Base-by-base conservation (phyloP, 306 rosid genomes). In the Sindora glabra region DNA sequence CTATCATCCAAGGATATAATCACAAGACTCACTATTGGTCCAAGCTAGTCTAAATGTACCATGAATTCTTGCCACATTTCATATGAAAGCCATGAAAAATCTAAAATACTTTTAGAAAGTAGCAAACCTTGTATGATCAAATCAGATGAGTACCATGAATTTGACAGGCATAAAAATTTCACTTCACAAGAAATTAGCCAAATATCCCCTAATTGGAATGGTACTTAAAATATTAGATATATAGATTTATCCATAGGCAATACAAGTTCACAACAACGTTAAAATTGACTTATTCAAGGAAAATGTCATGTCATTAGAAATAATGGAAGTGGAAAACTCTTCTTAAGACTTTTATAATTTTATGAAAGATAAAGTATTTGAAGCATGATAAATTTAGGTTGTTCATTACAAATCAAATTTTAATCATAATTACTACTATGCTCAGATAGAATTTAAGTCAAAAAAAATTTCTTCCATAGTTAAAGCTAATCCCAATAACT, bases 351-450 rank as follows among this genome's bases (percentile, higher is more conserved):
- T 40, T 42, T 18, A 24, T 25, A 12, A 48, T 41, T 58, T 68
- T 38, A 52, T 36, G 42, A 26, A 12, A 10, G 65, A 25, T 4
- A 68, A 51, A 3, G 15, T 21, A n/a, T 12, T 47, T 26, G 59
- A 58, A 42, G 51, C 18, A 36, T 66, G 74, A 0, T 53, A 48
- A 33, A 58, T 59, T 6, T 68, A 67, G 60, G 74, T 60, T 26
- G 37, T 39, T 58, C 25, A 58, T 21, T 49, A 46, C 22, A 18
- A 29, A 37, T 25, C 41, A n/a, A 47, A 27, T 57, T n/a, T 42
- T 18, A 14, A 8, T 29, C 24, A 14, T n/a, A 29, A 14, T 18
- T 39, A 7, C 30, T 19, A 52, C 18, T 68, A 68, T 47, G 51
- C 44, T 17, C 67, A 16, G 21, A 57, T 68, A 1, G 33, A 14